Evolutionary conservation across 2,329 filamentous ascomycete genomes (phyloP), one percentile per base, ranked within the genome.

Genomic region (Ambrosiella xylebori): DNA sequence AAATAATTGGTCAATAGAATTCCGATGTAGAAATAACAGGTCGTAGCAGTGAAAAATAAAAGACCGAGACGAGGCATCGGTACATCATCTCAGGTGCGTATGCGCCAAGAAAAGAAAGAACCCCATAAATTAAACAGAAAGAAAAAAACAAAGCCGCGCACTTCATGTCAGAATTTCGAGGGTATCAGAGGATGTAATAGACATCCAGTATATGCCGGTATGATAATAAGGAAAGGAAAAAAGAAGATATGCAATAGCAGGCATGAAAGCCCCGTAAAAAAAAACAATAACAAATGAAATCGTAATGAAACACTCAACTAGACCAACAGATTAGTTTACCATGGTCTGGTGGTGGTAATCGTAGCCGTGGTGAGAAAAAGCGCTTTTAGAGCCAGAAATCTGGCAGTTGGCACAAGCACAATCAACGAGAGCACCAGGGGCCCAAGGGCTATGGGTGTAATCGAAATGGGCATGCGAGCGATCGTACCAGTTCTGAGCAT

Each of bases 371-470:
- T 71, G 64, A 45, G 27, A 36, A 61, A 80, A 76, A 65, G 79
- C 80, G 3, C 68, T 64, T 11, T 73, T 69, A 66, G 77, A 63
- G 8, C 72, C 68, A 7, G 72, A 67, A 15, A 72, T 68, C 37
- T 70, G 65, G 63, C 77, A 80, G 61, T 68, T 70, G 37, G 68
- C 62, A 45, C 55, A 60, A 61, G 67, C 72, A 67, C 76, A 79
- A 59, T 78, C 77, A 6, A 71, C 69, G 36, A 72, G 64, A 50
- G 68, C 72, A 12, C 35, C 51, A 7, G 75, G 71, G 60, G 80
- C 77, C 78, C 78, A 81, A 36, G 71, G 70, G 63, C 67, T 71
- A 62, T 78, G 77, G 3, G 71, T 68, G 56, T 75, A 78, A 62
- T 73, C 74, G 8, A 68, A 65, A 55, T 74, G 76, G 1, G 66